Conservation (phyloP, 768 basidiomycete species). For the Amyloporia xantha region DNA sequence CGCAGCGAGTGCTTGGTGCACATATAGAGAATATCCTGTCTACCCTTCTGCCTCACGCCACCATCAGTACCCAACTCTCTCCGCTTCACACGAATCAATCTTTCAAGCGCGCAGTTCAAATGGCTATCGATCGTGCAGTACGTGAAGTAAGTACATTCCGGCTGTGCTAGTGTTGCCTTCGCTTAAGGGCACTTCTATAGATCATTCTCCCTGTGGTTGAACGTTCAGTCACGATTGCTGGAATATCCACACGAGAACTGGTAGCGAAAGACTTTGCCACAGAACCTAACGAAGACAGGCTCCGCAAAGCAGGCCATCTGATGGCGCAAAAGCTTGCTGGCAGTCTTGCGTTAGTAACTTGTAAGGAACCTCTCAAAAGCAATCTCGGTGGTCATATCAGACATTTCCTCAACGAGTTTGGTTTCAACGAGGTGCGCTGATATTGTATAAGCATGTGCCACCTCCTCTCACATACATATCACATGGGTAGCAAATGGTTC, state of each 20-base stretch:
- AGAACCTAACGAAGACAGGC: constrained; percentile 83
- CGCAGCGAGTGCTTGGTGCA: constrained; percentile 60
- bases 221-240: constrained; percentile 95
- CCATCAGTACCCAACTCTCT: constrained; percentile 70
- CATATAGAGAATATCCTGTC: constrained; percentile 80
- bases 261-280: constrained; percentile 95
- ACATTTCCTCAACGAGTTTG: constrained; percentile 76
- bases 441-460: neutral
- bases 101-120: constrained; percentile 86
- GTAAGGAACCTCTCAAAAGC: constrained; percentile 93
- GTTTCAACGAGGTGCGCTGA: constrained; percentile 71
- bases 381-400: constrained; percentile 87
- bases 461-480: constrained; percentile 19
- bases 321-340: constrained; percentile 98
- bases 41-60: constrained; percentile 63
- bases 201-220: constrained; percentile 98
- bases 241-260: constrained; percentile 93
- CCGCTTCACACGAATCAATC: constrained; percentile 70
- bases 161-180: neutral
- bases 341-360: constrained; percentile 92
- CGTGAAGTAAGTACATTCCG: constrained; percentile 70
- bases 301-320: constrained; percentile 86
- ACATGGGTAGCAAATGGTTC: constrained; percentile 52
- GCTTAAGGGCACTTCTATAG: no score
- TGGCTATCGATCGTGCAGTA: constrained; percentile 90